Conservation (phyloP, 768 basidiomycete genomes). For the Lepiota subincarnata region DNA sequence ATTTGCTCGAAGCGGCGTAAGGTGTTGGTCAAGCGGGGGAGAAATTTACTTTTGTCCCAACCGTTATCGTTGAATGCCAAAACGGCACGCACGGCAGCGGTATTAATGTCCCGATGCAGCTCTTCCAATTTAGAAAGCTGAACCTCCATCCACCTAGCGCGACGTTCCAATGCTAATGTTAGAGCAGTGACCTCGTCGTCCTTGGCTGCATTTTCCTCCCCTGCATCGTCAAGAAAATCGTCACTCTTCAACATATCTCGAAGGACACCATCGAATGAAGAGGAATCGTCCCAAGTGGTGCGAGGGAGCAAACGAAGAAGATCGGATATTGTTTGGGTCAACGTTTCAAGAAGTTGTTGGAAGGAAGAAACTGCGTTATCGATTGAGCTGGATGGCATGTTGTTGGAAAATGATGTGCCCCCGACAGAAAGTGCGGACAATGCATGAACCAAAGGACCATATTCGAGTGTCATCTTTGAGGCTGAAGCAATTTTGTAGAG, state of each 20-base stretch:
- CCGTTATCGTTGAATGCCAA: conserved; percentile 82
- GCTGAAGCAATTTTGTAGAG: conserved; percentile 64
- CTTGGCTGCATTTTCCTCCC: conserved; percentile 57
- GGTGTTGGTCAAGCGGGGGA: conserved; percentile 69
- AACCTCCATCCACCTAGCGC: conserved; percentile 93
- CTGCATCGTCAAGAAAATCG: conserved; percentile 76
- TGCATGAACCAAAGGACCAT: conserved; percentile 82
- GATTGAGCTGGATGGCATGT: conserved; percentile 83
- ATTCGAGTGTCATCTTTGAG: conserved; percentile 78
- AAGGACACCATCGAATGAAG: conserved; percentile 81
- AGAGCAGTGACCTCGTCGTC: conserved; percentile 85
- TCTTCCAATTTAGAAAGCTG: conserved; percentile 87
- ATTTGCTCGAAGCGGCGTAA: conserved; percentile 66
- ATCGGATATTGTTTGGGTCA: conserved; percentile 89
- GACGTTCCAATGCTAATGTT: conserved; percentile 78
- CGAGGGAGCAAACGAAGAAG: conserved; percentile 80
- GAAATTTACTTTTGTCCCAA: conserved; percentile 68
- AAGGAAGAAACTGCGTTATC: conserved; percentile 89
- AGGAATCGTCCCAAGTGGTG: conserved; percentile 87
- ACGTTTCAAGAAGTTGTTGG: conserved; percentile 81
- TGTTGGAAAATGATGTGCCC: conserved; percentile 78
- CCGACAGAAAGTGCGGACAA: conserved; percentile 83
- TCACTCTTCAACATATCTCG: conserved; percentile 88
- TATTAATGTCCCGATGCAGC: conserved; percentile 86
- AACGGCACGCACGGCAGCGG: conserved; percentile 78